Percentiles rank a stretch among this genome's conserved stretches.
These are phyloP conservation scores for Pleurotus cornucopiae DNA, from an alignment of 768 basidiomycete species.

Conservation along the genomic window DNA sequence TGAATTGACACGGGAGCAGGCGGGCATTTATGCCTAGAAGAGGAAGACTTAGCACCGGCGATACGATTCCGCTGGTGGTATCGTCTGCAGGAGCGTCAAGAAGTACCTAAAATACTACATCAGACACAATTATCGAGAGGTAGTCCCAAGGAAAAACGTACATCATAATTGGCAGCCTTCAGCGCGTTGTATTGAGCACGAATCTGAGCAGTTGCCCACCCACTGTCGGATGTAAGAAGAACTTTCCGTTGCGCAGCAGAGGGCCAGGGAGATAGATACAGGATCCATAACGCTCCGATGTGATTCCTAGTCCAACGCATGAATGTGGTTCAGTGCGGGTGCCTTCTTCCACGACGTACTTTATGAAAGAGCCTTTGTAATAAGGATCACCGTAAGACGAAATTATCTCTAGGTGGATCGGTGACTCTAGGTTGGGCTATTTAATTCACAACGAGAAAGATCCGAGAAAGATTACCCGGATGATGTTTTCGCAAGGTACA, in stretches of 20 bases:
- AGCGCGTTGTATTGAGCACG: slow-evolving; percentile 6
- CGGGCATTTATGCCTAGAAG: slow-evolving; percentile 1
- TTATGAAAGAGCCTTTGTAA: no score
- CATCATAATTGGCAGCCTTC: slow-evolving; percentile 4
- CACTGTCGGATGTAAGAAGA: slow-evolving; percentile 2
- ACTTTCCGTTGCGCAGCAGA: background rate
- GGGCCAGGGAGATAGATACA: background rate
- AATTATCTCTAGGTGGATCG: no score
- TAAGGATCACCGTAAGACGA: no score
- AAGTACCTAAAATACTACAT: background rate
- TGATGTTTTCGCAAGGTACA: no score
- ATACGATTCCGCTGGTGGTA: background rate
- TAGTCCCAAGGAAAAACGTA: background rate
- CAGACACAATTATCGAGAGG: no score
- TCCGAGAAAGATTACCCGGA: no score
- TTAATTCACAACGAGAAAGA: no score
- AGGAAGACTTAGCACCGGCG: background rate
- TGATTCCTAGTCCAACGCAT: no score
- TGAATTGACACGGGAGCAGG: slow-evolving; percentile 6
- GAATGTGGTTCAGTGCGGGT: no score
- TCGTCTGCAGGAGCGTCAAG: slow-evolving; percentile 2
- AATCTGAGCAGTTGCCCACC: slow-evolving; percentile 6
- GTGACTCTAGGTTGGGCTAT: no score
- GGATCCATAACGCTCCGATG: background rate
- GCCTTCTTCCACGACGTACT: no score